These are phyloP conservation scores for Jaltomata sinuosa DNA, from an alignment of 257 asterid species.

Conservation along the genomic window DNA sequence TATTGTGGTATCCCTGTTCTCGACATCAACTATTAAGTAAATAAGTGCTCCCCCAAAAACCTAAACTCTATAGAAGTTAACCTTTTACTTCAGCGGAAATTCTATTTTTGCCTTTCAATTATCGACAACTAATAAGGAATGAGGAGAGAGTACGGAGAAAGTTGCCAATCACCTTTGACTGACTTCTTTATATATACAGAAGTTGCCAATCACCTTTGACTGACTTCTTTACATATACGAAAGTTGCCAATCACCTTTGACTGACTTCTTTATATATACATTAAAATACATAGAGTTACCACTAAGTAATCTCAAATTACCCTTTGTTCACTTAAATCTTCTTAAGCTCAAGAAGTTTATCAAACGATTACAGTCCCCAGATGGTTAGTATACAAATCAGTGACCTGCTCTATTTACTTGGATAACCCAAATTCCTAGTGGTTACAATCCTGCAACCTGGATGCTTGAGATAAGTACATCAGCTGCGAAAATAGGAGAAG, in stretches of 20 bases:
- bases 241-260: not conserved
- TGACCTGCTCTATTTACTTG: not conserved
- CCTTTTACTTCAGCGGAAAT: not conserved
- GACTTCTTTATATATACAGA: not conserved
- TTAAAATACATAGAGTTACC: not conserved
- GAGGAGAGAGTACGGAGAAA: not conserved
- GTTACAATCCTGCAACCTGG: too few relatives aligned
- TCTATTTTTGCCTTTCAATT: not conserved
- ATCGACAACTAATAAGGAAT: not conserved
- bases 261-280: not conserved
- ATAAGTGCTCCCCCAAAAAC: not conserved
- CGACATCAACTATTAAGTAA: not conserved
- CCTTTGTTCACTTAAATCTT: not conserved
- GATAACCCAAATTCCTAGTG: too few relatives aligned
- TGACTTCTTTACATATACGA: not conserved
- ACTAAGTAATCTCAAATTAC: not conserved
- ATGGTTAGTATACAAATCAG: not conserved
- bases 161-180: not conserved
- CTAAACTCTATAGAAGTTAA: not conserved
- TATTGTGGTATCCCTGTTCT: not conserved
- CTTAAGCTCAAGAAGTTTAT: not conserved
- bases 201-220: not conserved
- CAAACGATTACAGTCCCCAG: not conserved
- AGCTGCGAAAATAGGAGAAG: too few relatives aligned
- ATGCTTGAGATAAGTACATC: too few relatives aligned